These are phyloP conservation scores for Cyclostephanos tholiformis DNA, from an alignment of 108 stramenopile species.

Conservation along the genomic window DNA sequence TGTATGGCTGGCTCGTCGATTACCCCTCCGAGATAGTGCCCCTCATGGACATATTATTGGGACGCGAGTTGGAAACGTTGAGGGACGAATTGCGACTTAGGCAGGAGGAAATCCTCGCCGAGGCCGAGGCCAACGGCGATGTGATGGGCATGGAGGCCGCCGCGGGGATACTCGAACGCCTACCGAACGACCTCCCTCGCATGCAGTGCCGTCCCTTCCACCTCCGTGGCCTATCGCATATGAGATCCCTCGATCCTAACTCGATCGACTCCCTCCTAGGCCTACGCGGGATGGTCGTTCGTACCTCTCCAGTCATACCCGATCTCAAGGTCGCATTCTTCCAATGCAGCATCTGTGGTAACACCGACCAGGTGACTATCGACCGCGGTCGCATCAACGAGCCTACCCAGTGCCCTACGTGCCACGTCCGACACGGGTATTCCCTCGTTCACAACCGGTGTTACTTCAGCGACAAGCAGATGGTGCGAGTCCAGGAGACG, in stretches of 20 bases:
- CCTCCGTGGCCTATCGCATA: conserved; percentile 74
- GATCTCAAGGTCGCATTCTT: conserved; percentile 97
- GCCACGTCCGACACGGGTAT: conserved; percentile 73
- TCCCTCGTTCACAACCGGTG: conserved; percentile 94
- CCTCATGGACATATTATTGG: conserved; percentile 90
- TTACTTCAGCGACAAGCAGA: conserved; percentile 96
- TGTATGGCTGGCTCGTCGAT: conserved; percentile 92
- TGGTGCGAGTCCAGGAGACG: conserved; percentile 96
- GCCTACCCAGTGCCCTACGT: conserved; percentile 79
- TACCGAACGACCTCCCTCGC: conserved; percentile 53
- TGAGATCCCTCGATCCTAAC: conserved; percentile 94
- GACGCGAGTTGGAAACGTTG: conserved; percentile 67
- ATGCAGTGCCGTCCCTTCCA: conserved; percentile 95
- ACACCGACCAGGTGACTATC: conserved; percentile 78
- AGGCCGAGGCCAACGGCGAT: conserved; percentile 47
- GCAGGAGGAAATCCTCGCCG: conserved; percentile 34
- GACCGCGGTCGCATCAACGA: conserved; percentile 95
- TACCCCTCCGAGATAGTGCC: conserved; percentile 97
- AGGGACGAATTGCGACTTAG: conserved; percentile 29
- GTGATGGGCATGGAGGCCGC: conserved; percentile 18
- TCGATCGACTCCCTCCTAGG: conserved; percentile 91
- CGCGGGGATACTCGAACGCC: conserved; percentile 28
- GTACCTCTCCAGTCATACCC: conserved; percentile 93
- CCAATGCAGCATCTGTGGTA: conserved; percentile 87
- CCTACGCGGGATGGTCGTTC: conserved; percentile 96